These are phyloP conservation scores for Acrodontium crateriforme DNA, from an alignment of 2,329 filamentous ascomycete species.

Conservation along the genomic window DNA sequence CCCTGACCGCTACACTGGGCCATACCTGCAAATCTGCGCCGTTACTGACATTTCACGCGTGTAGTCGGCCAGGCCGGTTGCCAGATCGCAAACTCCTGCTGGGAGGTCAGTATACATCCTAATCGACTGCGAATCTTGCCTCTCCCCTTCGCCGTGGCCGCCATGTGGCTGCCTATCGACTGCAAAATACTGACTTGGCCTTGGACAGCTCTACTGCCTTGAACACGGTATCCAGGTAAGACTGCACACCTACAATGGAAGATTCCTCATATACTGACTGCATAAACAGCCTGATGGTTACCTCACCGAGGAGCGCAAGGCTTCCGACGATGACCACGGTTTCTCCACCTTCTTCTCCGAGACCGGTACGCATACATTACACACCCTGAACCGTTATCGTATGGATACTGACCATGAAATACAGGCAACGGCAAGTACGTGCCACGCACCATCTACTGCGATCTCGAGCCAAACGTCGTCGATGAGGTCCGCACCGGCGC, in stretches of 20 bases:
- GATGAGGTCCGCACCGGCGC: conserved; percentile 96
- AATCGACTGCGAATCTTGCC: no score
- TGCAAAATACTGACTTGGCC: conserved; percentile 17
- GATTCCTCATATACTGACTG: conserved; percentile 12
- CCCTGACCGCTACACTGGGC: conserved; percentile 28
- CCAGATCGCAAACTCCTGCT: conserved; percentile 99
- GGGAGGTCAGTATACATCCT: no score
- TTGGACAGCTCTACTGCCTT: conserved; percentile 85
- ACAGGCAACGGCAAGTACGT: conserved; percentile 97
- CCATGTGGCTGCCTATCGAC: conserved; percentile 20
- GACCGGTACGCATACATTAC: conserved; percentile 57
- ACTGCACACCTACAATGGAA: conserved; percentile 11
- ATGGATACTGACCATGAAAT: conserved; percentile 12
- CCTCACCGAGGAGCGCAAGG: conserved; percentile 96
- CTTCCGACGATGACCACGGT: conserved; percentile 80
- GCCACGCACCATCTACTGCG: conserved; percentile 96
- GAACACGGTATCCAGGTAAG: conserved; percentile 98
- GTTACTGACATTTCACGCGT: conserved; percentile 40
- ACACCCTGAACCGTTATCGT: neutral
- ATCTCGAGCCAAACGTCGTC: conserved; percentile 99
- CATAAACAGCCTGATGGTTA: conserved; percentile 80
- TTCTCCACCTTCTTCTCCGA: conserved; percentile 99
- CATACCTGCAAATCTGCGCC: conserved; percentile 5
- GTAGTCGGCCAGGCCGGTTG: conserved; percentile 99
- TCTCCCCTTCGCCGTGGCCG: no score